Percentiles rank a stretch among this genome's conserved stretches.
Conservation (phyloP, 768 basidiomycete genomes). For the Psilocybe cyanescens region DNA sequence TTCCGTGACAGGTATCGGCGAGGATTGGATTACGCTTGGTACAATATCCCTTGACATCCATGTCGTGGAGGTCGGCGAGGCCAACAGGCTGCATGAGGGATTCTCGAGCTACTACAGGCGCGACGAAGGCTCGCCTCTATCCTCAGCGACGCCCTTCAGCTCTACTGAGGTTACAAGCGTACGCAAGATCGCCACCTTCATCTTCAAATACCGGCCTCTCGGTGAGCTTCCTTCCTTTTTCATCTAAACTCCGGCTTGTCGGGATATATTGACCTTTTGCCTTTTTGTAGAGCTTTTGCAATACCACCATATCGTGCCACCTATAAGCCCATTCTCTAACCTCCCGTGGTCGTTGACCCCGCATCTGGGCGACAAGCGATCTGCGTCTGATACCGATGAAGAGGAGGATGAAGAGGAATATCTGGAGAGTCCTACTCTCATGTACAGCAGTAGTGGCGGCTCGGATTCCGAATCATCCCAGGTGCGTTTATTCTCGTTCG, state of each 20-base stretch:
- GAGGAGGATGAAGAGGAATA: conserved; percentile 22
- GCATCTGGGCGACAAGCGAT: conserved; percentile 26
- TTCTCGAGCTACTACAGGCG: conserved; percentile 30
- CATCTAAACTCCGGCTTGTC: not conserved
- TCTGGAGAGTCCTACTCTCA: conserved; percentile 14
- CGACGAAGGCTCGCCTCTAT: conserved; percentile 29
- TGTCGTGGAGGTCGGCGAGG: conserved; percentile 33
- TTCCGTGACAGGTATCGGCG: conserved; percentile 22
- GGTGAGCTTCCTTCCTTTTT: conserved; percentile 17
- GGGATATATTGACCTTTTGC: conserved; percentile 1
- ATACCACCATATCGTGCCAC: conserved; percentile 26
- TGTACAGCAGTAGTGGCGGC: conserved; percentile 21
- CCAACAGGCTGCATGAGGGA: conserved; percentile 32
- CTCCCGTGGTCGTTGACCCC: conserved; percentile 13
- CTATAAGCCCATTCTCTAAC: conserved; percentile 8
- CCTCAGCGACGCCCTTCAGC: conserved; percentile 32
- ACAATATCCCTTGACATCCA: conserved; percentile 34
- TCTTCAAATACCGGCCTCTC: conserved; percentile 34
- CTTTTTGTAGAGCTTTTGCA: conserved; percentile 22
- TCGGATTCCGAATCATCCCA: conserved; percentile 29
- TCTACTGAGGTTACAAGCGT: conserved; percentile 35
- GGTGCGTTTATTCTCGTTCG: conserved; percentile 8
- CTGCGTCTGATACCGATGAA: conserved; percentile 24
- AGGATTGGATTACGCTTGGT: conserved; percentile 30
- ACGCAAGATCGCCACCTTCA: conserved; percentile 33